Conservation (phyloP, 1,284 basidiomycete genomes). For the Boletus chippewaensis region DNA sequence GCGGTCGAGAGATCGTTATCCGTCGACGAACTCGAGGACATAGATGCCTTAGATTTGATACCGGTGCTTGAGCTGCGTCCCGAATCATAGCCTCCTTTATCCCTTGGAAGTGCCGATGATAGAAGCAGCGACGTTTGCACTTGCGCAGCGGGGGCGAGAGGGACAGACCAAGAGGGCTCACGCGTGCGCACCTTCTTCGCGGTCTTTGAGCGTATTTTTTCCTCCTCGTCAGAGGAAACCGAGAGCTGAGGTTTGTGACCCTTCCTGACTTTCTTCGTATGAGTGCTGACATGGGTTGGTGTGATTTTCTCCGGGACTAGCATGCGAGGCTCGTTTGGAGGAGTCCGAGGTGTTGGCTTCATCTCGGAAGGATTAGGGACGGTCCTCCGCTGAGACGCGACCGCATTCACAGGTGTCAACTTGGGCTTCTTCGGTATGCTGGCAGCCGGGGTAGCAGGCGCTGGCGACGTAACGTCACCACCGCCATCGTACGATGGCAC, state of each 20-base stretch:
- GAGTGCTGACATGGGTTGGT: constrained; percentile 16
- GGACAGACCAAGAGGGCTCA: constrained; percentile 26
- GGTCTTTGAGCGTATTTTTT: constrained; percentile 50
- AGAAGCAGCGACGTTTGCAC: constrained; percentile 20
- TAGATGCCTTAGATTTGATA: constrained; percentile 21
- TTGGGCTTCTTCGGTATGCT: constrained; percentile 21
- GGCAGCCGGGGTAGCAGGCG: constrained; percentile 13
- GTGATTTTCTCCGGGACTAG: constrained; percentile 20
- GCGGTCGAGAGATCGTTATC: constrained; percentile 33
- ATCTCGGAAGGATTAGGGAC: constrained; percentile 1
- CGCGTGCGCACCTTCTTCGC: constrained; percentile 56
- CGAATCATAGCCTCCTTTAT: constrained; percentile 15
- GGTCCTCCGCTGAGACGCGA: constrained; percentile 6
- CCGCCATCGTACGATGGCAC: constrained; percentile 42
- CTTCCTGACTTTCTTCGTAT: constrained; percentile 26
- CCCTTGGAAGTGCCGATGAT: constrained; percentile 18
- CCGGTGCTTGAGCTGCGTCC: constrained; percentile 16
- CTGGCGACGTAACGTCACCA: constrained; percentile 15
- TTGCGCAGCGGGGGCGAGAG: constrained; percentile 7
- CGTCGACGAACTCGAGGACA: constrained; percentile 30
- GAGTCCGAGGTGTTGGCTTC: constrained; percentile 21
- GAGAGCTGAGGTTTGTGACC: constrained; percentile 34
- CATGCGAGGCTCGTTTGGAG: constrained; percentile 17
- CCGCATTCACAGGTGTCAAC: background rate
- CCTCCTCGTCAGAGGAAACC: constrained; percentile 71